Conservation (phyloP, 805 yeast species). For the Saccharomycopsis synnaedendra region DNA sequence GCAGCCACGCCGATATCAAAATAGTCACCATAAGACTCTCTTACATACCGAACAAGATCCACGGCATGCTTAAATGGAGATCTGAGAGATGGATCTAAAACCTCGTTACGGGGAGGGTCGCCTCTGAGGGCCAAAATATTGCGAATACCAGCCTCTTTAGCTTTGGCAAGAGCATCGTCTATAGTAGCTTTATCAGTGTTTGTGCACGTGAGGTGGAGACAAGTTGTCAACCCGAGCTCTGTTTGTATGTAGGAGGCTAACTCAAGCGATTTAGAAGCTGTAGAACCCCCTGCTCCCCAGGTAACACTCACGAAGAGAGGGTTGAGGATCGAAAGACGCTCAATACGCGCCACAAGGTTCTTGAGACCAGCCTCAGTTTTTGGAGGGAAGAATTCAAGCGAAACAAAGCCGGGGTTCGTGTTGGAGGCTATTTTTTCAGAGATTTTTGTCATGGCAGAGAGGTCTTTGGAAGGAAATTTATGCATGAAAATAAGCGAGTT, state of each 20-base stretch:
- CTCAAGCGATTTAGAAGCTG: constrained; percentile 76
- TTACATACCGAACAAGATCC: constrained; percentile 78
- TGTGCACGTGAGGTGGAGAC: constrained; percentile 93
- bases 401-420: constrained; percentile 41
- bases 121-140: constrained; percentile 92
- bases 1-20: constrained; percentile 97
- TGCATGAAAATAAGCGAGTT: too few species aligned
- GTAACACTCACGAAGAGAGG: constrained; percentile 89
- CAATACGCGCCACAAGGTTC: constrained; percentile 76
- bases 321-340: constrained; percentile 77
- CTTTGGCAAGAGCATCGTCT: constrained; percentile 65
- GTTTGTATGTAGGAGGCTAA: constrained; percentile 68
- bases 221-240: constrained; percentile 75
- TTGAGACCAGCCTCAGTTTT: constrained; percentile 83
- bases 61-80: constrained; percentile 57
- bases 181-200: constrained; percentile 70
- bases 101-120: constrained; percentile 76
- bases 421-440: constrained; percentile 1
- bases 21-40: constrained; percentile 56
- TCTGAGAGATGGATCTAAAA: not conserved
- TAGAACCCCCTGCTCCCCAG: constrained; percentile 98
- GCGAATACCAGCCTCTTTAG: constrained; percentile 67
- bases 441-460: constrained; percentile 2
- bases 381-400: constrained; percentile 96
- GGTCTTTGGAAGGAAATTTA: not conserved